These are phyloP conservation scores for Corylus avellana DNA, from an alignment of 306 rosid genomes.

Conservation along the genomic window DNA sequence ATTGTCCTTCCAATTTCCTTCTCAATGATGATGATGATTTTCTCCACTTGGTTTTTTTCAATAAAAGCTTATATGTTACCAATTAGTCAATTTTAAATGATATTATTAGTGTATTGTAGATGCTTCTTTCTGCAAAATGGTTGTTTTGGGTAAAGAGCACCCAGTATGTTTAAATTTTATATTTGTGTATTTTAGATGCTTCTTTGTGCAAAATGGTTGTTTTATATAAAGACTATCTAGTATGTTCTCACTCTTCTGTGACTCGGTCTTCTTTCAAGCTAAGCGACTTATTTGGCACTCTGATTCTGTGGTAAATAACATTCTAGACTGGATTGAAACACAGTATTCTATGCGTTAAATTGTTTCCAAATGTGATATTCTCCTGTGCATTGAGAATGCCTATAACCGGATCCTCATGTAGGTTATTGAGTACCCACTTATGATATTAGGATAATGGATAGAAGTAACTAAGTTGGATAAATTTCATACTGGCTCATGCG, in stretches of 20 bases:
- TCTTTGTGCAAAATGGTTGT: conserved; percentile 2
- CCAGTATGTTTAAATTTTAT: neutral
- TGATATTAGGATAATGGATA: neutral
- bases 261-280: neutral
- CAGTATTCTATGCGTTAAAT: neutral
- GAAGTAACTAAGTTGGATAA: neutral
- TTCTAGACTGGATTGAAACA: neutral
- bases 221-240: neutral
- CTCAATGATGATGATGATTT: neutral
- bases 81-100: neutral
- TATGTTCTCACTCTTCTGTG: neutral
- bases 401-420: neutral
- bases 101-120: neutral
- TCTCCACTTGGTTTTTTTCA: neutral
- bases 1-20: neutral
- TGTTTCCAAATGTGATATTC: neutral
- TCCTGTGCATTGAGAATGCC: neutral
- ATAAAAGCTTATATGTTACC: neutral
- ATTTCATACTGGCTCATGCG: neutral
- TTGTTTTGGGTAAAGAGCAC: neutral
- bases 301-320: neutral
- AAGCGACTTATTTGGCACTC: neutral
- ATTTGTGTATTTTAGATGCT: neutral
- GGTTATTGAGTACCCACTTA: neutral
- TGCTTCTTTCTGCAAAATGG: conserved; percentile 1